Evolutionary conservation across 139 green algal species (phyloP).

Genomic region (Chlamydomonas eustigma): DNA sequence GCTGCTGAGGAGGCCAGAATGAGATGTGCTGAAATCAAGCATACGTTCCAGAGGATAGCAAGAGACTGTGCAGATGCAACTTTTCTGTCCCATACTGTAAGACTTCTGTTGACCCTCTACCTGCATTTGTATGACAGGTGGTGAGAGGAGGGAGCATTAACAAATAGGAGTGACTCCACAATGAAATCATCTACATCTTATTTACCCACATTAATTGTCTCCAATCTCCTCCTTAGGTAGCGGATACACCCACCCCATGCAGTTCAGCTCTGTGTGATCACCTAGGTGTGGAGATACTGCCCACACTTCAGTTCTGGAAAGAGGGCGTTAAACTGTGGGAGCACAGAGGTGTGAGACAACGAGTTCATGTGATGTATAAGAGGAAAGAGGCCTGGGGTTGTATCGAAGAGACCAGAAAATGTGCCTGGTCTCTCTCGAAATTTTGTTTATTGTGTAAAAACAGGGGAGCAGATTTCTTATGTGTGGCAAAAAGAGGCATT

Average conservation of each 20-base stretch:
- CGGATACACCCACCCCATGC: slow-evolving; percentile 36
- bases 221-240: slow-evolving; percentile 40
- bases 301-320: slow-evolving; percentile 73
- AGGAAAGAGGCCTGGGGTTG: not conserved
- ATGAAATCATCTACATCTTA: too few relatives aligned
- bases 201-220: not conserved
- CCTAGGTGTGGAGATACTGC: slow-evolving; percentile 65
- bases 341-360: slow-evolving; percentile 1
- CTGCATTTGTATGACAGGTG: too few relatives aligned
- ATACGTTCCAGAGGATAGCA: slow-evolving; percentile 64
- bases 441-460: too few relatives aligned
- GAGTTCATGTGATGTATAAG: not conserved
- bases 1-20: slow-evolving; percentile 30
- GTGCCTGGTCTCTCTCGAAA: too few relatives aligned
- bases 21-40: slow-evolving; percentile 64
- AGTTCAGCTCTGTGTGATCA: slow-evolving; percentile 47
- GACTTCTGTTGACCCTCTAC: not conserved
- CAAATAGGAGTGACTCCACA: too few relatives aligned
- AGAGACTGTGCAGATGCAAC: slow-evolving; percentile 66
- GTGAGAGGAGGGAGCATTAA: too few relatives aligned
- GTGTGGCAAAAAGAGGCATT: too few relatives aligned
- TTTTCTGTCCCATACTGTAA: slow-evolving; percentile 59
- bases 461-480: too few relatives aligned
- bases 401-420: too few relatives aligned
- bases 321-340: slow-evolving; percentile 63